Percentiles rank a stretch among this genome's conserved stretches.
These are phyloP conservation scores for Pleurotus citrinopileatus DNA, from an alignment of 768 basidiomycete genomes.

Conservation along the genomic window DNA sequence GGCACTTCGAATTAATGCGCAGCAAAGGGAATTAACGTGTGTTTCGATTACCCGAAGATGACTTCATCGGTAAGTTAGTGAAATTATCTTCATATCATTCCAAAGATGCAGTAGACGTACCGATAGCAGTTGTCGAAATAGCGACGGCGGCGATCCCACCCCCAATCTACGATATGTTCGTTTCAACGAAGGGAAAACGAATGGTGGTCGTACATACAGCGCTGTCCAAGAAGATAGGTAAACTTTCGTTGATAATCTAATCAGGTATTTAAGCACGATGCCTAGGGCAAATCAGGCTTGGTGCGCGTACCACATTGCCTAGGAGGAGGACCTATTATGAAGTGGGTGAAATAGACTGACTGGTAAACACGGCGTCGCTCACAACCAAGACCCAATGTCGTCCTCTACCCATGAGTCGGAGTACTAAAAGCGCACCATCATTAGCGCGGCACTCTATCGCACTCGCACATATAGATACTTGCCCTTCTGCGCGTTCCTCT, in stretches of 20 bases:
- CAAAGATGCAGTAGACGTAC: constrained; percentile 28
- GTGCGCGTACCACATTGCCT: constrained; percentile 72
- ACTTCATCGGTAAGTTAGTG: constrained; percentile 37
- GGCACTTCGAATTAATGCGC: background rate
- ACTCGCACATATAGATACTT: background rate
- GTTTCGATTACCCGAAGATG: constrained; percentile 68
- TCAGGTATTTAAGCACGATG: constrained; percentile 4
- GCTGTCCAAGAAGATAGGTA: constrained; percentile 79
- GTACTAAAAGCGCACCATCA: constrained; percentile 32
- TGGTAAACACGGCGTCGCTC: constrained; percentile 17
- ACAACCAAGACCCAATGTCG: constrained; percentile 96
- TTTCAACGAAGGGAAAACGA: no score
- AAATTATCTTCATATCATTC: background rate
- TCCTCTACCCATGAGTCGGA: constrained; percentile 56
- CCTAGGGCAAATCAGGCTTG: background rate
- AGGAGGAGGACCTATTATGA: constrained; percentile 70
- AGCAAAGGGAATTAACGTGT: background rate
- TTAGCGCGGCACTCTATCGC: background rate
- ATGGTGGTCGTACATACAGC: constrained; percentile 42
- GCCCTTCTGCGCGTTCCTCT: constrained; percentile 71
- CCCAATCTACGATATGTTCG: constrained; percentile 37
- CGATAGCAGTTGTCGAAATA: constrained; percentile 76
- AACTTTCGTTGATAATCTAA: constrained; percentile 79
- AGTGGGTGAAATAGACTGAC: background rate
- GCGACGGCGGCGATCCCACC: constrained; percentile 75